phyloP scores from a whole-genome alignment of 805 yeast species.

The Cyberlindnera mississippiensis region DNA sequence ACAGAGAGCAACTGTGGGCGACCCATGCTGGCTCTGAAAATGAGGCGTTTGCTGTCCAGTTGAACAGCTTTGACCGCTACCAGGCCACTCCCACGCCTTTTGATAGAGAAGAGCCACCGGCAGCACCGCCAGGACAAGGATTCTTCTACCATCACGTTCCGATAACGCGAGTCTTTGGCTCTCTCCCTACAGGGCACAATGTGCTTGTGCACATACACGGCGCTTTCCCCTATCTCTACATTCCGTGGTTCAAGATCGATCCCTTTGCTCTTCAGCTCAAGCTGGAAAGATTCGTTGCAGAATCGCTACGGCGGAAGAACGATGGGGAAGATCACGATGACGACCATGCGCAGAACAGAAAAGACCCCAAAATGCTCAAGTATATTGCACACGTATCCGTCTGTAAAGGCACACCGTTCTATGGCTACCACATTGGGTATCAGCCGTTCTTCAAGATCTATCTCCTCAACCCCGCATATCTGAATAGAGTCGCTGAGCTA shows the following conservation, averaged over 20 bases:
- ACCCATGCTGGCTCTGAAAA: slow-evolving; percentile 10
- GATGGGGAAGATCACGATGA: slow-evolving; percentile 1
- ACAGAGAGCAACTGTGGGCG: slow-evolving; percentile 15
- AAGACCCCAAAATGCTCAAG: slow-evolving; percentile 25
- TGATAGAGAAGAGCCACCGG: slow-evolving; percentile 38
- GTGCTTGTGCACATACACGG: slow-evolving; percentile 76
- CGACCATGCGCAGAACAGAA: slow-evolving; percentile 2
- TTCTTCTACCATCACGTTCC: slow-evolving; percentile 54
- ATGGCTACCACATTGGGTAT: slow-evolving; percentile 75
- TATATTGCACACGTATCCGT: slow-evolving; percentile 58
- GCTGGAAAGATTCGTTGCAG: slow-evolving; percentile 41
- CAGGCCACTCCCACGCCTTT: slow-evolving; percentile 50
- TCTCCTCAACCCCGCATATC: slow-evolving; percentile 57
- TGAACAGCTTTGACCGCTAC: slow-evolving; percentile 64
- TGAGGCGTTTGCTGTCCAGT: slow-evolving; percentile 39
- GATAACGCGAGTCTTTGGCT: slow-evolving; percentile 72
- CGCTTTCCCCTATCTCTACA: slow-evolving; percentile 73
- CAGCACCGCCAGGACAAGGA: slow-evolving; percentile 19
- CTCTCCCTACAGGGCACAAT: slow-evolving; percentile 55
- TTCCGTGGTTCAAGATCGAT: slow-evolving; percentile 52
- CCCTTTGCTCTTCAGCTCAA: slow-evolving; percentile 37
- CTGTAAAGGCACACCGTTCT: slow-evolving; percentile 75
- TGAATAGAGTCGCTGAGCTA: slow-evolving; percentile 50
- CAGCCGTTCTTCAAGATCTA: slow-evolving; percentile 64
- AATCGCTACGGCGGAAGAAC: slow-evolving; percentile 33